Evolutionary conservation across 495 filamentous ascomycete genomes (phyloP).

Genomic region (Xylaria palmicola): DNA sequence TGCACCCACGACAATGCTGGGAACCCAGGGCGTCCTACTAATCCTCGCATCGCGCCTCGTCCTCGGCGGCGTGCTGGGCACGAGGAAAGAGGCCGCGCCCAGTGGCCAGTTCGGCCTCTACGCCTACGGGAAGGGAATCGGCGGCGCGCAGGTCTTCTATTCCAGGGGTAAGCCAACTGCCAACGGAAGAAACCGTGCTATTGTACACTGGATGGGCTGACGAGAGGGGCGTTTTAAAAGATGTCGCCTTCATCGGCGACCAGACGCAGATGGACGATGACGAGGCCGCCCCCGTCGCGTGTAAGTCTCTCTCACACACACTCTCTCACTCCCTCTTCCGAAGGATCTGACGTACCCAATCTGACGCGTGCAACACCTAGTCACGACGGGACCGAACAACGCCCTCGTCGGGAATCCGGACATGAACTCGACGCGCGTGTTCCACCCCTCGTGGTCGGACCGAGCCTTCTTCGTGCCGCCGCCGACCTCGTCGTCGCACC

Average conservation of each 20-base stretch:
- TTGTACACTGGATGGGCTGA: not conserved
- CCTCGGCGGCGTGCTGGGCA: not conserved
- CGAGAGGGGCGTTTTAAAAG: not conserved
- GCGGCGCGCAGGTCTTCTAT: constrained; percentile 7
- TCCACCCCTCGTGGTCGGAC: constrained; percentile 5
- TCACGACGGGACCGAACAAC: not conserved
- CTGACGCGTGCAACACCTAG: not conserved
- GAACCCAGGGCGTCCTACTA: not conserved
- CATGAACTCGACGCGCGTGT: not conserved
- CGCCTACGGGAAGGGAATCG: not conserved
- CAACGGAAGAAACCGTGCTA: not conserved
- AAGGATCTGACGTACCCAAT: not conserved
- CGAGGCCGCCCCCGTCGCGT: constrained; percentile 1
- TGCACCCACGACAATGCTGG: not conserved
- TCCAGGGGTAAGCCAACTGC: constrained; percentile 1
- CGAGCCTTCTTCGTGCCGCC: constrained; percentile 3
- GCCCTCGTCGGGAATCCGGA: not conserved
- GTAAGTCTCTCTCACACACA: not conserved
- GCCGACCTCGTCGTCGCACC: not conserved
- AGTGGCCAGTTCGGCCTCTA: not conserved
- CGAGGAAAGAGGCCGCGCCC: not conserved
- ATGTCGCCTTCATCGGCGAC: constrained; percentile 2
- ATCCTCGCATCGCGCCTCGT: not conserved
- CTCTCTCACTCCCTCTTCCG: not conserved
- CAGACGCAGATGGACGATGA: constrained; percentile 8